Conservation (phyloP, 1,139 yeast genomes). For the Maudiozyma humilis region DNA sequence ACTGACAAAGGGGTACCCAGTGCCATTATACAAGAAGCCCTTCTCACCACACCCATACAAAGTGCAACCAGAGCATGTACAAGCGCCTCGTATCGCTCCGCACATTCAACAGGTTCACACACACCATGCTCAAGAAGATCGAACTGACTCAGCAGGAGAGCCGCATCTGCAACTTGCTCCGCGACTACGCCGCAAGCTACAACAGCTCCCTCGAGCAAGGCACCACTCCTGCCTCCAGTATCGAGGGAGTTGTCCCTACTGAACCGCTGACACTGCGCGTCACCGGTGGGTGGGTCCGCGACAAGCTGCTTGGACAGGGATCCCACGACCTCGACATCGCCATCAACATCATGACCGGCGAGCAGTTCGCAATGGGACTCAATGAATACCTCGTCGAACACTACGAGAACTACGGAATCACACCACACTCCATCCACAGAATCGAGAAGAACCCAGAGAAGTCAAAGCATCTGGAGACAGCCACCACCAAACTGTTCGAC, state of each 20-base stretch:
- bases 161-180: conserved; percentile 24
- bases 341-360: conserved; percentile 74
- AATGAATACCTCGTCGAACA: conserved; percentile 42
- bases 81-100: no score
- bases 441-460: conserved; percentile 90
- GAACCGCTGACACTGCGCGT: conserved; percentile 53
- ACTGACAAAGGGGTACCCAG: no score
- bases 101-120: neutral
- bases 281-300: conserved; percentile 99
- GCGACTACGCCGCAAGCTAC: conserved; percentile 23
- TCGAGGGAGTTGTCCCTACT: neutral
- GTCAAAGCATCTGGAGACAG: conserved; percentile 92
- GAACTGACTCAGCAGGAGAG: conserved; percentile 20
- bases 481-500: conserved; percentile 78
- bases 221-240: neutral
- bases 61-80: neutral
- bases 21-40: no score
- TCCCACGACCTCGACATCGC: conserved; percentile 91
- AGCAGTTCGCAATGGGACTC: conserved; percentile 67
- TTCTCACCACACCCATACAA: no score
- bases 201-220: neutral
- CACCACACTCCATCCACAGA: conserved; percentile 53
- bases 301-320: conserved; percentile 69
- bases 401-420: conserved; percentile 37
- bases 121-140: conserved; percentile 8